Evolutionary conservation across 2,329 filamentous ascomycete species (phyloP).

Genomic region (Triangularia verruculosa): DNA sequence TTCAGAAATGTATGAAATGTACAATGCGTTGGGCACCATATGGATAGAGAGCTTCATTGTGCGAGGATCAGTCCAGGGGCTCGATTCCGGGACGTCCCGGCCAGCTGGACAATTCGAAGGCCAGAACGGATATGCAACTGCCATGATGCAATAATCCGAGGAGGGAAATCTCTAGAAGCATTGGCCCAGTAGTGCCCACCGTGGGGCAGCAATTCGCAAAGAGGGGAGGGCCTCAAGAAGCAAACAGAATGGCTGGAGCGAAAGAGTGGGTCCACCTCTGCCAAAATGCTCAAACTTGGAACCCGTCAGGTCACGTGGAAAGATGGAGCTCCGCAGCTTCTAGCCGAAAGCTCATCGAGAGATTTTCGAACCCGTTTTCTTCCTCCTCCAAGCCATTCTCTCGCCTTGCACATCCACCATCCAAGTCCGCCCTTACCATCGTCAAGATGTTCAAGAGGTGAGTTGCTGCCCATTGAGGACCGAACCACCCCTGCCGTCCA

Average conservation of each 20-base stretch:
- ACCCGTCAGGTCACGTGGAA: conserved; percentile 25
- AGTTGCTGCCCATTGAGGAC: conserved; percentile 37
- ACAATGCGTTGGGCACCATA: background rate
- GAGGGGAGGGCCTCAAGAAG: background rate
- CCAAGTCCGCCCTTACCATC: conserved; percentile 62
- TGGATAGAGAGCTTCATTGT: background rate
- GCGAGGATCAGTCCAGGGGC: background rate
- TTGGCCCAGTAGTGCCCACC: background rate
- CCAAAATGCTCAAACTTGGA: conserved; percentile 7
- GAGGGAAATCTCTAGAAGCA: background rate
- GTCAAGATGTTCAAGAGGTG: conserved; percentile 82
- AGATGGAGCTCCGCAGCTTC: conserved; percentile 30
- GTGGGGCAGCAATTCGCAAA: background rate
- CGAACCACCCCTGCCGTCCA: background rate
- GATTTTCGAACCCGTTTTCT: conserved; percentile 33
- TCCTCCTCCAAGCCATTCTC: conserved; percentile 26
- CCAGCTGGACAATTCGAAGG: conserved; percentile 5
- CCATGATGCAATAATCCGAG: background rate
- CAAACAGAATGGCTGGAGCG: background rate
- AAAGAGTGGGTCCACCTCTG: background rate
- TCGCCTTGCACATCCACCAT: conserved; percentile 27
- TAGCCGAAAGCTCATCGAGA: conserved; percentile 32
- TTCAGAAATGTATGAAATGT: background rate
- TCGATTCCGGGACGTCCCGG: conserved; percentile 21
- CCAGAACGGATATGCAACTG: background rate